phyloP scores from a whole-genome alignment of 371 early-diverging fungal genomes.

The Rhizomucor miehei region DNA sequence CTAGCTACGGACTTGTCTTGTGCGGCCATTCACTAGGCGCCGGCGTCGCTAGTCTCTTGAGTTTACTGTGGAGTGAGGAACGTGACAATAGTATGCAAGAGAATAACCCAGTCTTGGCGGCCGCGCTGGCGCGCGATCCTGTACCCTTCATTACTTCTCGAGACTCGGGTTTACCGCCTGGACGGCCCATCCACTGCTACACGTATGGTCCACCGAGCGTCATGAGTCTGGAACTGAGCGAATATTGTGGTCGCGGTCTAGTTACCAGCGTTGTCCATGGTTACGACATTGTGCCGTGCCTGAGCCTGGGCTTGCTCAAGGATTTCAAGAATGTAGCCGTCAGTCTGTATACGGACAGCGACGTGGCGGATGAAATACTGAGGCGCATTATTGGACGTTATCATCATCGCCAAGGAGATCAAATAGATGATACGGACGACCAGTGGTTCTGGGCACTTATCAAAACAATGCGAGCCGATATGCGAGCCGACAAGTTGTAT shows the following conservation, averaged over 20 bases:
- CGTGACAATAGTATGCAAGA: constrained; percentile 11
- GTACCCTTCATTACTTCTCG: constrained; percentile 64
- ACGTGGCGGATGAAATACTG: constrained; percentile 72
- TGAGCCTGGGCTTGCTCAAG: constrained; percentile 71
- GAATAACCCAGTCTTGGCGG: constrained; percentile 4
- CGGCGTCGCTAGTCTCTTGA: constrained; percentile 71
- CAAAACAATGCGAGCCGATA: constrained; percentile 78
- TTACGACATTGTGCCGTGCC: constrained; percentile 67
- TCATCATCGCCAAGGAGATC: constrained; percentile 2
- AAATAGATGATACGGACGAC: constrained; percentile 26
- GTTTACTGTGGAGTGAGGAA: constrained; percentile 68
- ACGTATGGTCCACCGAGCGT: constrained; percentile 76
- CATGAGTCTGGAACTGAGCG: constrained; percentile 63
- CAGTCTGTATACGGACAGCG: constrained; percentile 61
- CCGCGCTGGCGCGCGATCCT: constrained; percentile 31
- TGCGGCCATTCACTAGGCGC: constrained; percentile 84
- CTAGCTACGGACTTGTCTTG: constrained; percentile 73
- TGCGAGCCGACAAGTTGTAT: constrained; percentile 77
- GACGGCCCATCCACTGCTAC: constrained; percentile 76
- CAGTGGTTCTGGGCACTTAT: constrained; percentile 84
- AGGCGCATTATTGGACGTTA: constrained; percentile 55
- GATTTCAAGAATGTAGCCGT: constrained; percentile 76
- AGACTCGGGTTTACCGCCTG: constrained; percentile 64
- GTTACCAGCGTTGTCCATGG: constrained; percentile 76
- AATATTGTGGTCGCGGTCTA: constrained; percentile 64